phyloP scores from a whole-genome alignment of 495 filamentous ascomycete genomes.

The Aspergillus egyptiacus region DNA sequence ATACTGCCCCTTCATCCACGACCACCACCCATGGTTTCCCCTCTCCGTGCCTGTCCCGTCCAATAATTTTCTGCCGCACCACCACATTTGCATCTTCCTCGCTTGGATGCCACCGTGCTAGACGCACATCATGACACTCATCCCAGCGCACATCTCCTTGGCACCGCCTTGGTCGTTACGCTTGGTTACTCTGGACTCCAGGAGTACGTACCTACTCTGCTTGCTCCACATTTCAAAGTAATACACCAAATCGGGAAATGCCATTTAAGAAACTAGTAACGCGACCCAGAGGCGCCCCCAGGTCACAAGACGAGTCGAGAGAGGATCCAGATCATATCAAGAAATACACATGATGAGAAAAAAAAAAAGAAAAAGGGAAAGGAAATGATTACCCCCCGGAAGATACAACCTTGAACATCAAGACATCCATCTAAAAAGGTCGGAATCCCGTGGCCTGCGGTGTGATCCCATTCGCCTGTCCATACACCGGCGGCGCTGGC shows the following conservation, averaged over 20 bases:
- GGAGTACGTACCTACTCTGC: not conserved
- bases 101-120: not conserved
- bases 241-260: conserved; percentile 12
- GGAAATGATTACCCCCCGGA: conserved; percentile 13
- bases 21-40: not conserved
- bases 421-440: conserved; percentile 43
- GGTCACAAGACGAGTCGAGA: conserved; percentile 6
- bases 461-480: conserved; percentile 72
- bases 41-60: not conserved
- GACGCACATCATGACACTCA: not conserved
- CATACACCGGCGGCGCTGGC: conserved; percentile 52
- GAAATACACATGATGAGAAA: conserved; percentile 27
- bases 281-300: conserved; percentile 9
- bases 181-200: not conserved
- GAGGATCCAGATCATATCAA: conserved; percentile 12
- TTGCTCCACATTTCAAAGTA: not conserved
- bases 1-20: not conserved
- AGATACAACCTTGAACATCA: conserved; percentile 9
- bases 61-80: not conserved
- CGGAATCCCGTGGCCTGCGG: conserved; percentile 74
- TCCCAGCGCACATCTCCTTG: conserved; percentile 1
- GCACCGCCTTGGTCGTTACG: not conserved
- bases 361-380: conserved; percentile 21
- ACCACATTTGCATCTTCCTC: not conserved
- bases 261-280: conserved; percentile 18